A percentile compares a stretch with the other conserved stretches of the same genome.
Conservation (phyloP, 768 basidiomycete genomes). For the Daedaleopsis nitida region DNA sequence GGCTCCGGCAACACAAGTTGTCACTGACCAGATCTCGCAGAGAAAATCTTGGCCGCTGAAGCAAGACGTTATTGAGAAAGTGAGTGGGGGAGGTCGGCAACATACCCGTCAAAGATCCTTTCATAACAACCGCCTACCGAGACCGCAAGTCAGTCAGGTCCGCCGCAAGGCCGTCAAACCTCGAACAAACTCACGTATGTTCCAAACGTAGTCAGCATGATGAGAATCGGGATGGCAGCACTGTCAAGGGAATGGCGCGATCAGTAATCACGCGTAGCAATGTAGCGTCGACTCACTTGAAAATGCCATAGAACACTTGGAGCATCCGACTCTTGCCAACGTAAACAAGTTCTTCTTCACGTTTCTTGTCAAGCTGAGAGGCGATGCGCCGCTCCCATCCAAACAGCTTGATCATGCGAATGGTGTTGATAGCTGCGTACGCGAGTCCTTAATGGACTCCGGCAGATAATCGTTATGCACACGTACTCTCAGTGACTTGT, state of each 20-base stretch:
- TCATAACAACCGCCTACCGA: constrained; percentile 38
- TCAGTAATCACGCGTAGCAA: background rate
- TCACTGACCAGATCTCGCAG: constrained; percentile 18
- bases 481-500: constrained; percentile 43
- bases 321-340: constrained; percentile 55
- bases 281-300: constrained; percentile 38
- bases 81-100: no score
- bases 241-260: constrained; percentile 37
- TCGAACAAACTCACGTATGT: constrained; percentile 47
- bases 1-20: no score
- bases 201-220: constrained; percentile 66
- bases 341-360: constrained; percentile 60
- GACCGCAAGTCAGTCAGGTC: no score
- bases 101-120: constrained; percentile 36
- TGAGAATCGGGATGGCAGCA: constrained; percentile 53
- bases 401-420: constrained; percentile 53
- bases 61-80: background rate
- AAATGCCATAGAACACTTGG: constrained; percentile 44
- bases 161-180: no score
- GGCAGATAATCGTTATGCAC: no score
- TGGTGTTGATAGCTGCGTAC: constrained; percentile 36
- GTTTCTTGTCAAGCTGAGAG: constrained; percentile 51
- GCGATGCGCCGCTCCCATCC: constrained; percentile 49
- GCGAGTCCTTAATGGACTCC: no score
- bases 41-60: constrained; percentile 19